Percentiles rank a stretch among this genome's conserved stretches.
Evolutionary conservation across 768 basidiomycete species (phyloP).

Genomic region (Boletus rubescentipes): DNA sequence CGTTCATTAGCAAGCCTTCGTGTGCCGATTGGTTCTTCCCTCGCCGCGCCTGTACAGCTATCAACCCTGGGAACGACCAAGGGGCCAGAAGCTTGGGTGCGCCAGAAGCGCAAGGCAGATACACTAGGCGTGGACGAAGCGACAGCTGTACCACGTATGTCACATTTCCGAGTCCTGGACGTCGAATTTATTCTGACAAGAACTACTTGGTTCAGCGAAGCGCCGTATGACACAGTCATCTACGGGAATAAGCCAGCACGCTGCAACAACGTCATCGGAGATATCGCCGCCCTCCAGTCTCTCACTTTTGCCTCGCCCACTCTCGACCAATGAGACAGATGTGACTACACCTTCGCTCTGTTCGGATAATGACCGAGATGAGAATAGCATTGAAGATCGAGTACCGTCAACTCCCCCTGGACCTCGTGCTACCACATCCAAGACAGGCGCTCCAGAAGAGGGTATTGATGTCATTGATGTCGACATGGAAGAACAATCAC

Average conservation of each 20-base stretch:
- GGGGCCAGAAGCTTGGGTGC: conserved; percentile 7
- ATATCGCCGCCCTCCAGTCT: conserved; percentile 28
- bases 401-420: conserved; percentile 52
- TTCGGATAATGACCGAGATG: conserved; percentile 66
- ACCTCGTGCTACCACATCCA: conserved; percentile 21
- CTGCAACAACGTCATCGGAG: conserved; percentile 15
- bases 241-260: conserved; percentile 15
- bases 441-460: conserved; percentile 1
- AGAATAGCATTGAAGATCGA: conserved; percentile 46
- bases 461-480: conserved; percentile 37
- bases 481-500: conserved; percentile 33
- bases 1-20: conserved; percentile 29
- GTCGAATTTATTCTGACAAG: conserved; percentile 1
- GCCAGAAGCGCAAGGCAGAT: conserved; percentile 35
- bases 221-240: conserved; percentile 36
- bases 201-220: conserved; percentile 31
- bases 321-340: conserved; percentile 40
- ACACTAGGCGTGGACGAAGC: conserved; percentile 23
- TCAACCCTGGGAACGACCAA: conserved; percentile 3
- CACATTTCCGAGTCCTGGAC: neutral
- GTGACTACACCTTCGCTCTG: conserved; percentile 67
- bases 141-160: conserved; percentile 37
- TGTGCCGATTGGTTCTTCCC: conserved; percentile 22
- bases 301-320: conserved; percentile 16
- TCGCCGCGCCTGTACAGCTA: conserved; percentile 21